Conservation (phyloP, 139 green algal genomes). For the Haematococcus sp. region DNA sequence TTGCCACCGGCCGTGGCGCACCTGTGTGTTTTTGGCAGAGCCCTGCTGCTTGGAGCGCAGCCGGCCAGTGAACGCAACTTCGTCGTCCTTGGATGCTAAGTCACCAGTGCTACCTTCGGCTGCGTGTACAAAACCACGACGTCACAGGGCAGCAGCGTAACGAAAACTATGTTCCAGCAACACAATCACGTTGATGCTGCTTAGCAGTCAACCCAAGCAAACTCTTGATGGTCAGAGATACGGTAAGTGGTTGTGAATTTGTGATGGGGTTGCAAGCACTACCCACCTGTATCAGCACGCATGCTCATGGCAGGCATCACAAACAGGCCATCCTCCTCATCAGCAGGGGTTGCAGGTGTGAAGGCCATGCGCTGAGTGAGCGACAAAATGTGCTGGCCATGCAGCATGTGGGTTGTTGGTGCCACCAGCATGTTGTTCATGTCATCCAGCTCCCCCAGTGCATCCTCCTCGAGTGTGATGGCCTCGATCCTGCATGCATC, state of each 20-base stretch:
- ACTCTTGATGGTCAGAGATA: too few species aligned
- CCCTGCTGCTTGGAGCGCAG: background rate
- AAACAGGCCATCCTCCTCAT: background rate
- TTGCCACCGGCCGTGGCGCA: too few species aligned
- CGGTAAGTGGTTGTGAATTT: too few species aligned
- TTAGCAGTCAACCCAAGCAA: too few species aligned
- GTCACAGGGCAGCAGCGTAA: background rate
- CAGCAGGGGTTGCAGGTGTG: background rate
- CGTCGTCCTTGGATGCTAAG: too few species aligned
- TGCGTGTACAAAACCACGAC: background rate
- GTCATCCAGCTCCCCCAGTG: background rate
- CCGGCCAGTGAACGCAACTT: too few species aligned
- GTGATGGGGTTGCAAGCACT: too few species aligned
- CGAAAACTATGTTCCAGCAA: too few species aligned
- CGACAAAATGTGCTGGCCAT: background rate
- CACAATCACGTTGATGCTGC: too few species aligned
- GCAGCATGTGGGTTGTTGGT: background rate
- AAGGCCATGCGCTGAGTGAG: background rate
- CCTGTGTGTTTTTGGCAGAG: background rate
- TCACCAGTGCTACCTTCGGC: background rate
- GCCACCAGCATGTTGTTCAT: background rate
- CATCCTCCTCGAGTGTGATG: slow-evolving; percentile 37
- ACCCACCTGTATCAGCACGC: background rate
- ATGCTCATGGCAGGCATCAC: background rate
- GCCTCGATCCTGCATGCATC: slow-evolving; percentile 41